Percentiles rank a stretch among this genome's conserved stretches.
These are phyloP conservation scores for Solanum infundibuliforme DNA, from an alignment of 257 asterid genomes.

Conservation along the genomic window DNA sequence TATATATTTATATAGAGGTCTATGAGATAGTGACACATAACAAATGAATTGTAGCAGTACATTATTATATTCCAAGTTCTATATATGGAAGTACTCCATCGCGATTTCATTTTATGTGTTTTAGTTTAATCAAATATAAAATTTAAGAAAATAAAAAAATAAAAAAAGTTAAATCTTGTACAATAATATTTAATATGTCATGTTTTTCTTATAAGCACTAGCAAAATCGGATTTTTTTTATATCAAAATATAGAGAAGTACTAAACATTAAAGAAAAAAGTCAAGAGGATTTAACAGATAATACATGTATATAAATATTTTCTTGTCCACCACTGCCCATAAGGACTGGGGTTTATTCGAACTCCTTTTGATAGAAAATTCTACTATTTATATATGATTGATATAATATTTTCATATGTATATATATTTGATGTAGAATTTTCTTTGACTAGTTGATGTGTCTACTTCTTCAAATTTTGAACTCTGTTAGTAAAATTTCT, in stretches of 20 bases:
- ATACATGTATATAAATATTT: too few species aligned
- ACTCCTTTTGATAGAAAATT: accelerated
- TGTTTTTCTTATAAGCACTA: neutral
- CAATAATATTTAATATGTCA: neutral
- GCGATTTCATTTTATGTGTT: neutral
- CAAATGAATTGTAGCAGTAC: neutral
- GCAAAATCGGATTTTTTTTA: neutral
- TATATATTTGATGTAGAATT: too few species aligned
- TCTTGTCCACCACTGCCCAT: neutral
- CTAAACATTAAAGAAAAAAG: neutral
- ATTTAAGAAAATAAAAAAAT: neutral
- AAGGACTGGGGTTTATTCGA: too few species aligned
- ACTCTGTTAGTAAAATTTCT: too few species aligned
- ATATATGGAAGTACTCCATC: neutral
- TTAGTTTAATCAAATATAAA: neutral
- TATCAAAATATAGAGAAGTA: neutral
- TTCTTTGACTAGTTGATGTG: neutral
- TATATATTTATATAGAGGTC: neutral
- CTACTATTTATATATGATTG: accelerated
- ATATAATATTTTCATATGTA: too few species aligned
- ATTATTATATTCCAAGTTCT: neutral
- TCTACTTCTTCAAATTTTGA: too few species aligned
- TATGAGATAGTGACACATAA: neutral
- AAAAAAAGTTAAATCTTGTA: too few species aligned
- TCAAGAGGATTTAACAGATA: neutral